Evolutionary conservation across 2,329 filamentous ascomycete genomes (phyloP), one percentile per base, ranked within the genome.

Genomic region (Triangularia verruculosa): DNA sequence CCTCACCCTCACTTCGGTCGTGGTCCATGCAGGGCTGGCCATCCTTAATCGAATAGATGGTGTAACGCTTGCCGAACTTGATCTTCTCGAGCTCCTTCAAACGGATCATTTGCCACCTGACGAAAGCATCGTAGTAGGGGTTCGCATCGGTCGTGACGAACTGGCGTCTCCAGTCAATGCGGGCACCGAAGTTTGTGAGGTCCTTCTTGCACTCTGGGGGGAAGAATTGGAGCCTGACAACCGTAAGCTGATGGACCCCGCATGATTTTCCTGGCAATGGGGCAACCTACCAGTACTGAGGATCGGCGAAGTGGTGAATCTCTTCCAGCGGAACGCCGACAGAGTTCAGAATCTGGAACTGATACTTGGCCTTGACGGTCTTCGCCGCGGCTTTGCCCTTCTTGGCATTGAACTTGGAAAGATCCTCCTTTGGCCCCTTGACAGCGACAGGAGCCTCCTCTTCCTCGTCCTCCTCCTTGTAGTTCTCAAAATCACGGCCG

Each of bases 91-190:
- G 80, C 74, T 95, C 91, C 77, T 90, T 92, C 59, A 98, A 84
- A 67, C 91, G 90, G 75, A 91, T 93, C 91, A 98, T 97, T 79
- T 98, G 95, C 95, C 95, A 99, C 72, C 91, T 83, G 47, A 98
- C 89, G 73, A 99, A 99, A 4, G 92, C 86, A 75, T 99, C 94
- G 75, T 96, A 99, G 80, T 95, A 98, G 4, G 92, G 93, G 78
- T 99, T 99, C 34, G 92, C 93, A 71, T 97, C 93, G 2, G 95
- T 99, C 6, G 95, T 99, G 68, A 98, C 90, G 69, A 99, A 92
- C 39, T 90, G 89, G 75, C 95, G 84, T 73, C 94, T 86, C 94
- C 94, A 99, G 76, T 98, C 95, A 72, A 98, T 90, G 70, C 93
- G 84, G 58, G 89, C 89, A 65, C 94, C 94, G 67, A 98, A 87